phyloP scores from a whole-genome alignment of 306 rosid species.

The Pyrus communis region DNA sequence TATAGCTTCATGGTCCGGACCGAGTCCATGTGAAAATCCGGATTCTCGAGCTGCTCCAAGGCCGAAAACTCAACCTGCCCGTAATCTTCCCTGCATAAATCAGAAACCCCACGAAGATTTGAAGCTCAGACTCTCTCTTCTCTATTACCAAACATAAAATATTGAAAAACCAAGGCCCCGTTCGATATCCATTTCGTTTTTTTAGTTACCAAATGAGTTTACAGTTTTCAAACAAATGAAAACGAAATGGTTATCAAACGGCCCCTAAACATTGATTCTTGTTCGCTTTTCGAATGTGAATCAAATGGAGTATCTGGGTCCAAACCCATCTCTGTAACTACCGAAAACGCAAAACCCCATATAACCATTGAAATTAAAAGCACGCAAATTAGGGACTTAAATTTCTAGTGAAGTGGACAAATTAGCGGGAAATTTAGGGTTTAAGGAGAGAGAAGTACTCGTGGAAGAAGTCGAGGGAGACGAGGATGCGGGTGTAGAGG shows the following conservation, averaged over 20 bases:
- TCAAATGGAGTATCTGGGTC: neutral
- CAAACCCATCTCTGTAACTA: neutral
- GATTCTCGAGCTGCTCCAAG: constrained; percentile 68
- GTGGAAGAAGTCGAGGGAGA: constrained; percentile 39
- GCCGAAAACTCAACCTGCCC: constrained; percentile 71
- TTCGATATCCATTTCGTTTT: too few species aligned
- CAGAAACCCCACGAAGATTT: neutral
- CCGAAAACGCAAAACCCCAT: neutral
- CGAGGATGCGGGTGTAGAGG: constrained; percentile 53
- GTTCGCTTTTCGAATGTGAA: neutral
- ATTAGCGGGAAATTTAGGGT: neutral
- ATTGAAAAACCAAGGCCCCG: too few species aligned
- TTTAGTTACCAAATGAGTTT: too few species aligned
- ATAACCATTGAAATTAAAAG: neutral
- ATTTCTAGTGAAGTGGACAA: neutral
- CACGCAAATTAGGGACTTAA: neutral
- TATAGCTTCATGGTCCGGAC: constrained; percentile 30
- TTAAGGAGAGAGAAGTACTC: constrained; percentile 24
- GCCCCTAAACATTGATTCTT: neutral
- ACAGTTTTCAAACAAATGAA: too few species aligned
- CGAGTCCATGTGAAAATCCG: constrained; percentile 49
- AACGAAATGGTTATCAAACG: neutral
- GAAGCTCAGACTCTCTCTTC: neutral
- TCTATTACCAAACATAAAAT: neutral
- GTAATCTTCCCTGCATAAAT: constrained; percentile 52